These are phyloP conservation scores for Mortierella sp. DNA, from an alignment of 371 early-diverging fungal species.

Conservation along the genomic window DNA sequence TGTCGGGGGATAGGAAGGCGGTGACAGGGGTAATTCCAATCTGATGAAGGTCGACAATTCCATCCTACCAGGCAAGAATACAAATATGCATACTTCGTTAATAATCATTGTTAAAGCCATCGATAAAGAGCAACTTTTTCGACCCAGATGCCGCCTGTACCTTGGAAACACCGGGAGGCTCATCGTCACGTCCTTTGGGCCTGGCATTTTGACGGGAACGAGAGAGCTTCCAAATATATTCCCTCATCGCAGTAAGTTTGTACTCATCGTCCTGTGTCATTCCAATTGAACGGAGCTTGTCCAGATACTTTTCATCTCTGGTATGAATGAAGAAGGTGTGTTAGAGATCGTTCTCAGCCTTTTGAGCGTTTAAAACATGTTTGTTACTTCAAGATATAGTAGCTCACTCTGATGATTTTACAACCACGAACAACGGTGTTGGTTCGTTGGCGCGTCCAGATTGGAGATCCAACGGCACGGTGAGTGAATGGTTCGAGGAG, in stretches of 20 bases:
- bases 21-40: slow-evolving; percentile 80
- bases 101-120: background rate
- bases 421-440: slow-evolving; percentile 48
- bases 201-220: slow-evolving; percentile 64
- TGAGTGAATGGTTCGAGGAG: slow-evolving; percentile 32
- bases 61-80: slow-evolving; percentile 38
- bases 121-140: no score
- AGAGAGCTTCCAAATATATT: slow-evolving; percentile 83
- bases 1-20: slow-evolving; percentile 74
- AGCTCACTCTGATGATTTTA: slow-evolving; percentile 67
- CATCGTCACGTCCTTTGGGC: slow-evolving; percentile 46
- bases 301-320: slow-evolving; percentile 70
- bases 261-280: slow-evolving; percentile 86
- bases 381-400: background rate
- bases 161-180: slow-evolving; percentile 38
- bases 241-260: slow-evolving; percentile 80
- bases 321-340: slow-evolving; percentile 1
- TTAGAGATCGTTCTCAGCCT: background rate
- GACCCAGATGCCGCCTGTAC: slow-evolving; percentile 25
- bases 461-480: slow-evolving; percentile 42
- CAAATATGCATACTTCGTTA: background rate
- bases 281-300: slow-evolving; percentile 75
- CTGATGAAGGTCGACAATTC: slow-evolving; percentile 68
- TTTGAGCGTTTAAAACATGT: background rate
- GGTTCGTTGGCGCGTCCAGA: slow-evolving; percentile 36